Evolutionary conservation across 1,284 basidiomycete species (phyloP).

Genomic region (Marasmius sp.): DNA sequence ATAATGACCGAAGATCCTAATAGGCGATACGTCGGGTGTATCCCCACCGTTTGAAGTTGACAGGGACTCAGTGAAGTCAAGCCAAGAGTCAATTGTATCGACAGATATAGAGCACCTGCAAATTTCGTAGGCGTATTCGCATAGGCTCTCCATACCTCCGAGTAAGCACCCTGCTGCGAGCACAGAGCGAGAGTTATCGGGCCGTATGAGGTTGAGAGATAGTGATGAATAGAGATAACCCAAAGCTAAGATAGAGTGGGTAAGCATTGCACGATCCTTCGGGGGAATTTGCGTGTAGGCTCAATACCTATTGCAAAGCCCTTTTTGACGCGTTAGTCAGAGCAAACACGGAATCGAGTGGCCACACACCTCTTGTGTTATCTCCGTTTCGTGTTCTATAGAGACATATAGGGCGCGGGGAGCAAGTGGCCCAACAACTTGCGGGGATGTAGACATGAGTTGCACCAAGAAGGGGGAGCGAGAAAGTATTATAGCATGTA

Average conservation of each 20-base stretch:
- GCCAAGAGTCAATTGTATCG: slow-evolving; percentile 72
- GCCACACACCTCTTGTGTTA: slow-evolving; percentile 75
- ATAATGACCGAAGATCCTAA: slow-evolving; percentile 71
- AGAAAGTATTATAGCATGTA: slow-evolving; percentile 82
- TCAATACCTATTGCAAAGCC: slow-evolving; percentile 68
- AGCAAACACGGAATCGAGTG: slow-evolving; percentile 2
- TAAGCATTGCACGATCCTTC: slow-evolving; percentile 3
- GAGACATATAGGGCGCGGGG: slow-evolving; percentile 72
- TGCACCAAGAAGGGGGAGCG: slow-evolving; percentile 85
- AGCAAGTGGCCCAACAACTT: slow-evolving; percentile 54
- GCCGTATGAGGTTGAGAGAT: slow-evolving; percentile 64
- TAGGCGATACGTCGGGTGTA: slow-evolving; percentile 50
- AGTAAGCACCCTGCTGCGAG: slow-evolving; percentile 81
- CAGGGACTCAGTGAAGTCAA: slow-evolving; percentile 72
- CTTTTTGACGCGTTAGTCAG: slow-evolving; percentile 36
- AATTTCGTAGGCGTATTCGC: slow-evolving; percentile 73
- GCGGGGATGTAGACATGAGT: slow-evolving; percentile 75
- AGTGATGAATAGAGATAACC: slow-evolving; percentile 79
- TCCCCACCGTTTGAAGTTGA: slow-evolving; percentile 50
- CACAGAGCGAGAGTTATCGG: slow-evolving; percentile 78
- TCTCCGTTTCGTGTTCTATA: slow-evolving; percentile 74
- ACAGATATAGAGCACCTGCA: slow-evolving; percentile 73
- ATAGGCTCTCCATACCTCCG: slow-evolving; percentile 83
- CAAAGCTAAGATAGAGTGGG: slow-evolving; percentile 46
- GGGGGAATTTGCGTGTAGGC: not conserved